A percentile compares a stretch with the other conserved stretches of the same genome.
Evolutionary conservation across 495 filamentous ascomycete genomes (phyloP).

Genomic region (Neurospora sp.): DNA sequence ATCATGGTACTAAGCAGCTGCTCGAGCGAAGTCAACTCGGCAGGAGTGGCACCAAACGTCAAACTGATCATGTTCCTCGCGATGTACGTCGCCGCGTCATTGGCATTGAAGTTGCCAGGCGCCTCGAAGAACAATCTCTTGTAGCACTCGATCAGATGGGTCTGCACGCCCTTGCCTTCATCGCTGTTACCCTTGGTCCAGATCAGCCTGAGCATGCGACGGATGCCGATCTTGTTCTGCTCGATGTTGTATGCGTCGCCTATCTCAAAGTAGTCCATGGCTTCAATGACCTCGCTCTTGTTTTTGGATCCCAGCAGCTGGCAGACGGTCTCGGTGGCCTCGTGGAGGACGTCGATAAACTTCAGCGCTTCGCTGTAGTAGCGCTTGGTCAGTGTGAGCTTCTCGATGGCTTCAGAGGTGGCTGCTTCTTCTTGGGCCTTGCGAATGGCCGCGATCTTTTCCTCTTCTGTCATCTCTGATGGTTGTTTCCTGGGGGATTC

Average conservation of each 20-base stretch:
- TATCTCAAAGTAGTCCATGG: slow-evolving; percentile 96
- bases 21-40: slow-evolving; percentile 89
- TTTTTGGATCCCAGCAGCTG: slow-evolving; percentile 88
- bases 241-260: slow-evolving; percentile 92
- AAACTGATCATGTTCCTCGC: slow-evolving; percentile 98
- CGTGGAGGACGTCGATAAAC: slow-evolving; percentile 90
- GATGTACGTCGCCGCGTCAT: slow-evolving; percentile 92
- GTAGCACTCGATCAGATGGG: slow-evolving; percentile 95
- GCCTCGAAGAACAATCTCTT: slow-evolving; percentile 92
- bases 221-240: slow-evolving; percentile 79
- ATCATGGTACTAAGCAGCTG: slow-evolving; percentile 96
- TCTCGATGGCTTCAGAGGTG: slow-evolving; percentile 69
- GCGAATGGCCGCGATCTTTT: slow-evolving; percentile 43
- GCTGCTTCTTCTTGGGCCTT: slow-evolving; percentile 63
- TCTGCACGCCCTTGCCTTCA: slow-evolving; percentile 96
- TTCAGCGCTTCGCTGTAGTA: slow-evolving; percentile 87
- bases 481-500: slow-evolving; percentile 51
- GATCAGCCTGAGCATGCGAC: slow-evolving; percentile 89
- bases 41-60: slow-evolving; percentile 88
- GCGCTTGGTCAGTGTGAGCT: slow-evolving; percentile 74
- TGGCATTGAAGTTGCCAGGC: slow-evolving; percentile 72
- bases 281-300: slow-evolving; percentile 96
- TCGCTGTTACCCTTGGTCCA: slow-evolving; percentile 99
- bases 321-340: slow-evolving; percentile 63
- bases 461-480: slow-evolving; percentile 47